A percentile compares a stretch with the other conserved stretches of the same genome.
phyloP scores from a whole-genome alignment of 257 asterid genomes.

The Prunella vulgaris region DNA sequence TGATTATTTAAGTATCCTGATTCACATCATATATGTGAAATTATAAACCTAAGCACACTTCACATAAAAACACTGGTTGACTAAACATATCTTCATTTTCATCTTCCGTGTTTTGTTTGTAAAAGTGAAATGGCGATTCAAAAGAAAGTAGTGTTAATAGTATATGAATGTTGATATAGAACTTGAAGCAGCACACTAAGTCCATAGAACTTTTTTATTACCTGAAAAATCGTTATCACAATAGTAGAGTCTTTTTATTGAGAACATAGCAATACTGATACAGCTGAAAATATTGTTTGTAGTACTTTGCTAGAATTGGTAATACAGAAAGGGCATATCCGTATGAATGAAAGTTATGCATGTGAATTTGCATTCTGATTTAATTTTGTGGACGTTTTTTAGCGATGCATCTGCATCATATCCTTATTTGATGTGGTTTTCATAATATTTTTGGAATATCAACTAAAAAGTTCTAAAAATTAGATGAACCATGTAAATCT shows the following conservation, averaged over 20 bases:
- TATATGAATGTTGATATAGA: background rate
- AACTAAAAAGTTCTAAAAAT: background rate
- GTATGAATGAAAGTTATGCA: background rate
- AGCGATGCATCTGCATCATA: background rate
- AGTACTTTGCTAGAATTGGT: background rate
- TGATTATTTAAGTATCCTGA: background rate
- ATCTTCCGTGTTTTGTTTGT: background rate
- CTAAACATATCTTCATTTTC: background rate
- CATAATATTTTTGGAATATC: background rate
- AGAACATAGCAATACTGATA: too few relatives aligned
- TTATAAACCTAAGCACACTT: background rate
- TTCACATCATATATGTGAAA: background rate
- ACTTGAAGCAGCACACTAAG: too few relatives aligned
- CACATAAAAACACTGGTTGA: background rate
- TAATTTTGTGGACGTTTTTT: background rate
- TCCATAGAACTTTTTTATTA: too few relatives aligned
- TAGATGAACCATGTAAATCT: background rate
- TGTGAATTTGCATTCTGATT: background rate
- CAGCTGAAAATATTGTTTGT: too few relatives aligned
- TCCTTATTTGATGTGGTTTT: constrained; percentile 3
- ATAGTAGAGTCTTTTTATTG: too few relatives aligned
- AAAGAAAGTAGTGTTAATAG: background rate
- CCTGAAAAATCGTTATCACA: too few relatives aligned
- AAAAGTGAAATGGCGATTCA: background rate
- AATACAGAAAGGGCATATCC: background rate